Base-by-base conservation (phyloP, 1,139 yeast species). In the Magnusiomyces suaveolens region DNA sequence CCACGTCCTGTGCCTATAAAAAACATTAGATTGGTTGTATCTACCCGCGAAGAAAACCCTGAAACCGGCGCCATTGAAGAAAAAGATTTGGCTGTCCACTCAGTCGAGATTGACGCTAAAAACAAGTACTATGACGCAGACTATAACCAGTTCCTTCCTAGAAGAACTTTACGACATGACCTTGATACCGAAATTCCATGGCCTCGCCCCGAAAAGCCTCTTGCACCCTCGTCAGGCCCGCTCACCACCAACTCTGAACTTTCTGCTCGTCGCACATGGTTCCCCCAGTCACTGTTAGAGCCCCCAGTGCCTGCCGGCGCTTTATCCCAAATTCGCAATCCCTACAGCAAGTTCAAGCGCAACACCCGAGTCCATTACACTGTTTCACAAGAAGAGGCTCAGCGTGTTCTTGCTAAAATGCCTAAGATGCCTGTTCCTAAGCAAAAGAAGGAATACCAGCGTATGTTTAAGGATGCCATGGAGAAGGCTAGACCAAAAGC, bases 11-110 rank as follows among this genome's bases (percentile, higher is more conserved):
- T 87, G 53, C 77, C 77, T 58, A 84, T 84, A 55, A 76, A 77
- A 46, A 81, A 82, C 58, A 74, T 90, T 53, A 81, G 83, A 66
- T 77, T 90, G 51, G 95, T 92, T 1, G 92, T 94, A 23, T 87
- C 86, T 62, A 77, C 87, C 52, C 80, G 75, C 57, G 78, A 79
- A 58, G 86, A 82, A 53, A 41, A 41, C 44, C 44, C 44, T 6
- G 51, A 48, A n/a, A 77, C 72, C 39, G 89, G 89, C 1, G 57
- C 66, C 3, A 60, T 68, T 63, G 64, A 81, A 76, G 56, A 56
- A 24, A 43, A 38, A 58, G 79, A 85, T 29, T 86, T 88, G 29
- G 96, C 90, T 2, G 88, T 95, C 21, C 87, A 87, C 61, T 81
- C 83, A 46, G 67, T 90, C 32, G 81, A 75, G 38, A 81, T 82